phyloP scores from a whole-genome alignment of 176 grass and related monocot genomes.

The Aegilops umbellulata region DNA sequence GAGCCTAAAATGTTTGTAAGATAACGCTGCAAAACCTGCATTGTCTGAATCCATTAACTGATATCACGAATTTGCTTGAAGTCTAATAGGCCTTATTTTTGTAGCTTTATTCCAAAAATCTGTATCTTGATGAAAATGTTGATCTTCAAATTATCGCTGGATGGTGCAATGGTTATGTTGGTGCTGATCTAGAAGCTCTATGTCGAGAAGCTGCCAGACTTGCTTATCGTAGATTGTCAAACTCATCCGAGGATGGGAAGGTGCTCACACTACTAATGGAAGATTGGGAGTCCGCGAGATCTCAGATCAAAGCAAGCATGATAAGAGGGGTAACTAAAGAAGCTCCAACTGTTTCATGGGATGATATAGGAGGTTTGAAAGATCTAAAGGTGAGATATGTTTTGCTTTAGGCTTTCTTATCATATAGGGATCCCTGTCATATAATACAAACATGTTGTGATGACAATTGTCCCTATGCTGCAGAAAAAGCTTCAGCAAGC shows the following conservation, averaged over 20 bases:
- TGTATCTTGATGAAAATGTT: conserved; percentile 62
- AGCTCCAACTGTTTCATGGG: conserved; percentile 71
- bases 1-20: neutral
- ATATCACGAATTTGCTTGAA: neutral
- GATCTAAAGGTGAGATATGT: conserved; percentile 60
- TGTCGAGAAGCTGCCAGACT: conserved; percentile 68
- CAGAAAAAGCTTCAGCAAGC: conserved; percentile 87
- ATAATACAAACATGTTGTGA: conserved; percentile 19
- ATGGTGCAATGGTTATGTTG: conserved; percentile 90
- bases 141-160: conserved; percentile 72
- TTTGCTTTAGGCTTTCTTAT: conserved; percentile 11
- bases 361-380: conserved; percentile 93
- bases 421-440: neutral
- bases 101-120: conserved; percentile 74
- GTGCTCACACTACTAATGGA: conserved; percentile 52
- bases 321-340: conserved; percentile 82
- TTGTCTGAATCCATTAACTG: neutral
- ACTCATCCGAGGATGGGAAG: conserved; percentile 18
- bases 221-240: conserved; percentile 56
- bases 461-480: conserved; percentile 21
- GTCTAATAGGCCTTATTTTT: conserved; percentile 26
- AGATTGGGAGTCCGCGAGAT: conserved; percentile 76
- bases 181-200: conserved; percentile 80
- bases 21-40: neutral
- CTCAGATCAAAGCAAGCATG: conserved; percentile 60